These are phyloP conservation scores for Zychaea mexicana DNA, from an alignment of 371 early-diverging fungal species.

Conservation along the genomic window DNA sequence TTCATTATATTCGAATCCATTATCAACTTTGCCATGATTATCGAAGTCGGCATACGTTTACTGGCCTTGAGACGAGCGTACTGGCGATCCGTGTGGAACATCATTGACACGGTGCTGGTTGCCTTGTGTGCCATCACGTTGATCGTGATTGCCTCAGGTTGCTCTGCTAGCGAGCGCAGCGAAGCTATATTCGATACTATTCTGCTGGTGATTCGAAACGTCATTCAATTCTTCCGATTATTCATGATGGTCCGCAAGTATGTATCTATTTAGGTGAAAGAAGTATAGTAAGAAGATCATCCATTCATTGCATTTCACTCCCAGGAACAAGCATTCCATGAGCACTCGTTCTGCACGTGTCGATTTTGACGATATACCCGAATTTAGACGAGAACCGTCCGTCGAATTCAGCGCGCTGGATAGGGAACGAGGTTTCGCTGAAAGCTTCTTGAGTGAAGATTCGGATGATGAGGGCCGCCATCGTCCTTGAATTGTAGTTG, in stretches of 20 bases:
- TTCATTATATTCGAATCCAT: slow-evolving; percentile 68
- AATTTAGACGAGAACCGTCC: slow-evolving; percentile 32
- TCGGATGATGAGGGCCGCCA: slow-evolving; percentile 39
- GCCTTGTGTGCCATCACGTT: slow-evolving; percentile 69
- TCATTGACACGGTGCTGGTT: slow-evolving; percentile 70
- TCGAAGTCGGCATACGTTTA: slow-evolving; percentile 70
- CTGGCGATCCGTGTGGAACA: slow-evolving; percentile 77
- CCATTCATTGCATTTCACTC: too few relatives aligned
- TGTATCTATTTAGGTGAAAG: too few relatives aligned
- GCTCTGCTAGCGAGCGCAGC: slow-evolving; percentile 55
- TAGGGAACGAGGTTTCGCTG: slow-evolving; percentile 37
- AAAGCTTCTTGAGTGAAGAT: slow-evolving; percentile 41
- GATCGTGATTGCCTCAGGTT: slow-evolving; percentile 66
- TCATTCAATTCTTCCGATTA: slow-evolving; percentile 68
- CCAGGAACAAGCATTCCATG: slow-evolving; percentile 50
- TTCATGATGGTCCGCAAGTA: slow-evolving; percentile 75
- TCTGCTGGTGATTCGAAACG: slow-evolving; percentile 72
- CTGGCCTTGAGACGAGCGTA: slow-evolving; percentile 71
- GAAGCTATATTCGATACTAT: slow-evolving; percentile 76
- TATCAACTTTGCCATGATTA: slow-evolving; percentile 77
- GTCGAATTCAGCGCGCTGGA: slow-evolving; percentile 42
- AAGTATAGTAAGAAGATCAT: too few relatives aligned
- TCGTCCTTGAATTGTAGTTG: slow-evolving; percentile 1
- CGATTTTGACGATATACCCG: slow-evolving; percentile 46
- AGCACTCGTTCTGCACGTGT: slow-evolving; percentile 43